phyloP scores from a whole-genome alignment of 140 eudicot species.

The Anethum foeniculum region DNA sequence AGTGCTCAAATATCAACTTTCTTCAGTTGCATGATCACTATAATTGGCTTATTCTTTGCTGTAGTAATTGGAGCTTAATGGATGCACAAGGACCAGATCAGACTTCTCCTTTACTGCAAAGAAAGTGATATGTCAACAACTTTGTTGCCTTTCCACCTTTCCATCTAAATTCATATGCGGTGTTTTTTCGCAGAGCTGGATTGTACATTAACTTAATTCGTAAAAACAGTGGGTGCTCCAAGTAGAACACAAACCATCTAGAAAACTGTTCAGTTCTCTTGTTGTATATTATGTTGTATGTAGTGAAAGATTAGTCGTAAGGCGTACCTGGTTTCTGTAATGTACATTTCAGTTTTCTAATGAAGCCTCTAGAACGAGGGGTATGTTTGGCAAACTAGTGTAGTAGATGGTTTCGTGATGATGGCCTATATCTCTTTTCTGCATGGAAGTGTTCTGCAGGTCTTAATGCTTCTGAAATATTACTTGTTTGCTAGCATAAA shows the following conservation, averaged over 20 bases:
- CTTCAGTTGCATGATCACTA: constrained; percentile 4
- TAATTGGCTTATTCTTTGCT: constrained; percentile 8
- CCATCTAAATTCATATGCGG: constrained; percentile 18
- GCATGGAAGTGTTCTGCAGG: not conserved
- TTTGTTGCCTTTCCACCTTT: constrained; percentile 15
- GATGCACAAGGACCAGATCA: constrained; percentile 16
- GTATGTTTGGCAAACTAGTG: not conserved
- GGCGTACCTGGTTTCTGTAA: not conserved
- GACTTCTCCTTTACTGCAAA: constrained; percentile 20
- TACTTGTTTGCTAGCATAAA: not conserved
- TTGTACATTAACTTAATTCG: constrained; percentile 9
- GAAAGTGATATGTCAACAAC: constrained; percentile 35
- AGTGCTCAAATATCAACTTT: constrained; percentile 2
- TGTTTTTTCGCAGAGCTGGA: constrained; percentile 24
- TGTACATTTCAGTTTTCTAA: not conserved
- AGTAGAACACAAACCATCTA: not conserved
- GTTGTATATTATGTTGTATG: not conserved
- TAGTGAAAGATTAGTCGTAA: not conserved
- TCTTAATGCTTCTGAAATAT: not conserved
- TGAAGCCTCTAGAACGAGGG: constrained; percentile 1
- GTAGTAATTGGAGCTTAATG: constrained; percentile 20
- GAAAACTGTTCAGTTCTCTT: not conserved
- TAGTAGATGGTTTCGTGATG: not conserved
- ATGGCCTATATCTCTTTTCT: not conserved
- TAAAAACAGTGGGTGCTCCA: not conserved